Base-by-base conservation (phyloP, 352 stramenopile species). In the Globisporangium polare region DNA sequence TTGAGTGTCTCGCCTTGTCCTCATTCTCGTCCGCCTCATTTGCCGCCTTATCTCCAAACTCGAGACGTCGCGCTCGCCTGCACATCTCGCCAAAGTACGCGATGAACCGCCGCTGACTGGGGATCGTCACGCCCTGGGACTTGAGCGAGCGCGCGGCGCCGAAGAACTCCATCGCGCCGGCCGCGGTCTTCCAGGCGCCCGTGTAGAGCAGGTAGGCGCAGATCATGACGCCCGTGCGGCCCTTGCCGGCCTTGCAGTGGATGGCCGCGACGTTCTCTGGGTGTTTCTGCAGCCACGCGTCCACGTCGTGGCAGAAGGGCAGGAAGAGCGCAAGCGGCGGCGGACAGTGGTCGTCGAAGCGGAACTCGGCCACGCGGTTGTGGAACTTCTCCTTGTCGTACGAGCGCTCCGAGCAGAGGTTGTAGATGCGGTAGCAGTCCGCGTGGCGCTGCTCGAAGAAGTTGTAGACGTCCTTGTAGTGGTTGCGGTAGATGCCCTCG, bases 191-290 rank as follows among this genome's bases (percentile, higher is more conserved):
- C 77, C 80, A 95, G 41, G 69, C 65, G 24, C 83, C 68, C 22
- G 75, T 73, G 67, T 91, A 92, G 13, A 94, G 53, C 60, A 95
- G 62, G 64, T 90, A 92, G 12, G 72, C 79, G 63, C 77, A 90
- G 54, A 94, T 82, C 83, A 97, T 96, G 54, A 96, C 82, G 12
- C 90, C 90, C 17, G 90, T 95, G 49, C 90, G 80, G n/a, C 90
- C 90, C 70, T 92, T 92, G 35, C 89, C 89, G 37, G 89, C 90
- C 68, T 97, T 97, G 74, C 90, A 97, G 62, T 97, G 90, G 57
- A 97, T 84, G 22, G 84, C 88, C 0, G 79, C 86, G n/a, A 97
- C 75, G 63, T 96, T 92, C 13, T 87, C 68, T 2, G 78, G 69
- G 63, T 95, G 60, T 2, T 63, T 52, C 17, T 68, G 37, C 10